Base-by-base conservation (phyloP, 352 stramenopile genomes). In the Phytophthora capsici region DNA sequence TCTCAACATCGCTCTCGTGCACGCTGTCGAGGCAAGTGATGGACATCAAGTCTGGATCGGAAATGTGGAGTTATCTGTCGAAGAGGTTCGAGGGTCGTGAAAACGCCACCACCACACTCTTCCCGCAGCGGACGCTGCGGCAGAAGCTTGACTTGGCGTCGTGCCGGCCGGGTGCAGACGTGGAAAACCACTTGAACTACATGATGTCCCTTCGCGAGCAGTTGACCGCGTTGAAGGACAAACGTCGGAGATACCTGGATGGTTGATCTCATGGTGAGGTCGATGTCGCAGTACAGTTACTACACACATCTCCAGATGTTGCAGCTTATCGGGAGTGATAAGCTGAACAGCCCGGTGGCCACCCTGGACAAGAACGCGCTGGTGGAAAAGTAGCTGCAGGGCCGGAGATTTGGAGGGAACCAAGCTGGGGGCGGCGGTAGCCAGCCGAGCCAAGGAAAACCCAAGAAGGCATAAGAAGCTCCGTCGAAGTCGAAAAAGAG, bases 121-220 rank as follows among this genome's bases (percentile, higher is more conserved):
- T 41, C 17, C 50, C 52, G 0, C 38, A 51, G n/a, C 28, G 52
- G 9, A 36, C 52, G 8, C 17, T 59, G 8, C 52, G 40, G 1
- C 52, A 59, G 40, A 59, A 59, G 25, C 40, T 59, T 6, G 52
- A 59, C 4, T 17, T 12, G 3, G 52, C 40, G 1, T 59, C 52
- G 2, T 59, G 52, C 10, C 38, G 40, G 9, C 26, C 26, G 7
- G 53, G 40, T n/a, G 40, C 53, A 3, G 53, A 60, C 41, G 26
- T 60, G 1, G 53, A 60, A 10, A 60, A 60, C 20, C 53, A 60
- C 16, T 8, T 51, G 28, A 4, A 25, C 8, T 60, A 52, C 30
- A 46, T 50, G 52, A 43, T 40, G 0, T 48, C 37, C 3, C 22
- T 58, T 1, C 13, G 38, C 6, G 51, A 50, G 38, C 51, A 59